phyloP scores from a whole-genome alignment of 2,329 filamentous ascomycete species.

The Fusarium odoratissimum region DNA sequence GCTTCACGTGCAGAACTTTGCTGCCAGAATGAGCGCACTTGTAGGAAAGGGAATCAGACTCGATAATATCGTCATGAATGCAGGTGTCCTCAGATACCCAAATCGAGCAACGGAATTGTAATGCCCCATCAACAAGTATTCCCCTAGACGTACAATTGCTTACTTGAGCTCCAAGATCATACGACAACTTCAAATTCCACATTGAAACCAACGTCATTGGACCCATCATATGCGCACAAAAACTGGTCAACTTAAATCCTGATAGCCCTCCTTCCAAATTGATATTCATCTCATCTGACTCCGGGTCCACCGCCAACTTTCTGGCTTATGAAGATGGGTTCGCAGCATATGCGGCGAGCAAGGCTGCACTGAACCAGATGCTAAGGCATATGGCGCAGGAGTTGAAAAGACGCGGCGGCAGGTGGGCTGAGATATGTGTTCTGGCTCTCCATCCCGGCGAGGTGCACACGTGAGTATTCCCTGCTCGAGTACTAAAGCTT shows the following conservation, averaged over 20 bases:
- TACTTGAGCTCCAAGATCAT: background rate
- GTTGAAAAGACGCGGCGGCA: background rate
- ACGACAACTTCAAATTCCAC: background rate
- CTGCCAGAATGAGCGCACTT: accelerated
- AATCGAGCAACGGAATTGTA: background rate
- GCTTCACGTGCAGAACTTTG: accelerated
- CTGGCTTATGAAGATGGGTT: background rate
- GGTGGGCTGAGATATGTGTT: background rate
- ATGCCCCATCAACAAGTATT: accelerated
- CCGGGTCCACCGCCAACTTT: background rate
- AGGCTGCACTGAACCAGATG: background rate
- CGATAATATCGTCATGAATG: background rate
- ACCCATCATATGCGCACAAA: background rate
- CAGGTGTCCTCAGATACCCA: background rate
- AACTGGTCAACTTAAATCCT: accelerated
- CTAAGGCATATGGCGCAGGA: background rate
- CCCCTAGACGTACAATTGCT: accelerated
- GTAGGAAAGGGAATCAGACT: accelerated
- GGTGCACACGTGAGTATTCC: background rate
- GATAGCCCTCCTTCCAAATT: background rate
- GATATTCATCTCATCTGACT: background rate
- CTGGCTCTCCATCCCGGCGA: background rate
- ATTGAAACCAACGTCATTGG: background rate
- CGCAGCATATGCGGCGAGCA: background rate
- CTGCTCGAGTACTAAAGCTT: accelerated